Conservation (phyloP, 2,329 filamentous ascomycete species). For the Sporothrix luriei region DNA sequence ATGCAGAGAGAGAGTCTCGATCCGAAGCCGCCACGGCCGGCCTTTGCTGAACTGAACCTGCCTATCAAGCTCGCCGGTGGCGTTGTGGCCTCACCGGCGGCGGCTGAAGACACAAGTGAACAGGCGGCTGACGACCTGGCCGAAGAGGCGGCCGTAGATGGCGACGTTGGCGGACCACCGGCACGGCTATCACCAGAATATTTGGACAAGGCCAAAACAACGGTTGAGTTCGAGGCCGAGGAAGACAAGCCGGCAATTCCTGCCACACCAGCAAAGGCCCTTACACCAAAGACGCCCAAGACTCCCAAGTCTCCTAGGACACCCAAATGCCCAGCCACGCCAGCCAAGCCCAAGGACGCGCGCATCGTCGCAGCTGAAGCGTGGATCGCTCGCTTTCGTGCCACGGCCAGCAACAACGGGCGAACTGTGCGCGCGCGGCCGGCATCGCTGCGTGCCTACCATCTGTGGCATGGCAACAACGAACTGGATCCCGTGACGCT, state of each 20-base stretch:
- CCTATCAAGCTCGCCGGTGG: slow-evolving; percentile 62
- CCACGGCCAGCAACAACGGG: slow-evolving; percentile 5
- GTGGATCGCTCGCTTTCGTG: slow-evolving; percentile 45
- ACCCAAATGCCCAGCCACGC: slow-evolving; percentile 27
- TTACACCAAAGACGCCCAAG: neutral
- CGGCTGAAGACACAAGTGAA: slow-evolving; percentile 42
- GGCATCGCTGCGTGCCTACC: slow-evolving; percentile 59
- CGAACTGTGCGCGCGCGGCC: slow-evolving; percentile 37
- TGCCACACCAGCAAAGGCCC: slow-evolving; percentile 20
- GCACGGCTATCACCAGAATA: slow-evolving; percentile 33
- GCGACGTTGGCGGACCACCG: neutral
- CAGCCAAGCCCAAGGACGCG: slow-evolving; percentile 44
- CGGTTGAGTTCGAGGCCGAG: slow-evolving; percentile 39
- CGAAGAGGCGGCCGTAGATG: slow-evolving; percentile 27
- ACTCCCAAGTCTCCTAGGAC: slow-evolving; percentile 1
- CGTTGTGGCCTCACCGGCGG: slow-evolving; percentile 38
- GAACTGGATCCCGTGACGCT: slow-evolving; percentile 53
- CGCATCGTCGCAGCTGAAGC: slow-evolving; percentile 51
- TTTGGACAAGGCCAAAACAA: slow-evolving; percentile 37
- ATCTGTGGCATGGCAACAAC: slow-evolving; percentile 62
- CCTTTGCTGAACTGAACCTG: slow-evolving; percentile 65
- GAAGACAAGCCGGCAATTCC: slow-evolving; percentile 24
- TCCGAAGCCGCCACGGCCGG: slow-evolving; percentile 71
- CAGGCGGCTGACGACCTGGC: slow-evolving; percentile 33
- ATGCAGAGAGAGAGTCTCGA: slow-evolving; percentile 64